Evolutionary conservation across 306 rosid genomes (phyloP), one percentile per base, ranked within the genome.

Genomic region (Prunus salicina): DNA sequence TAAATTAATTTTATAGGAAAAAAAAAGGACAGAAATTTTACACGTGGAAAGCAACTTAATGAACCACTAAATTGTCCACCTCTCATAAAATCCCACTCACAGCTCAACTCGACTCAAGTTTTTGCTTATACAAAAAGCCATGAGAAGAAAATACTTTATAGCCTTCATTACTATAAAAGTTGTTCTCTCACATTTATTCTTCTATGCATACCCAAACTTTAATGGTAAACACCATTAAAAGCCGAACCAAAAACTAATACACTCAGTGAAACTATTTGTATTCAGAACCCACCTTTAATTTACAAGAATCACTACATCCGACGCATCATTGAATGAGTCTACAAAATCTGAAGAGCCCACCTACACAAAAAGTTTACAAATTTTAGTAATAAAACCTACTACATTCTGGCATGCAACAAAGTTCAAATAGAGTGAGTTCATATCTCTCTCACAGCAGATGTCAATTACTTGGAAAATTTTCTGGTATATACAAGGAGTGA

Each of bases 401-500:
- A 61, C 62, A 53, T 53, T 69, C 72, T 61, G 55, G 64, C n/a
- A 51, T 45, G 75, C 56, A 85, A 82, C 72, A 30, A 64, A 79
- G 73, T 55, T 49, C 46, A 50, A 73, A 79, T 64, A 32, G 55
- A 85, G 30, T 69, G 66, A 47, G 30, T 77, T 79, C 77, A 81
- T 63, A 69, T 30, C 9, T n/a, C 43, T 69, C 46, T 52, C n/a
- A 52, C 13, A 32, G 64, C 1, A 38, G 34, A 72, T 38, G 53
- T 72, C 57, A 75, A 77, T 84, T 89, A 95, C 98, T 77, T 88
- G 89, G 81, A 95, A 86, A 63, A 95, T 84, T 25, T 80, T 86
- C 86, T 88, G 80, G 61, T 73, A 81, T 75, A 95, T 84, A 78
- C 76, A 87, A 16, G 86, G 75, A 24, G 87, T 80, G 82, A 95